These are phyloP conservation scores for Xylaria sp. DNA, from an alignment of 2,329 filamentous ascomycete species.

Conservation along the genomic window DNA sequence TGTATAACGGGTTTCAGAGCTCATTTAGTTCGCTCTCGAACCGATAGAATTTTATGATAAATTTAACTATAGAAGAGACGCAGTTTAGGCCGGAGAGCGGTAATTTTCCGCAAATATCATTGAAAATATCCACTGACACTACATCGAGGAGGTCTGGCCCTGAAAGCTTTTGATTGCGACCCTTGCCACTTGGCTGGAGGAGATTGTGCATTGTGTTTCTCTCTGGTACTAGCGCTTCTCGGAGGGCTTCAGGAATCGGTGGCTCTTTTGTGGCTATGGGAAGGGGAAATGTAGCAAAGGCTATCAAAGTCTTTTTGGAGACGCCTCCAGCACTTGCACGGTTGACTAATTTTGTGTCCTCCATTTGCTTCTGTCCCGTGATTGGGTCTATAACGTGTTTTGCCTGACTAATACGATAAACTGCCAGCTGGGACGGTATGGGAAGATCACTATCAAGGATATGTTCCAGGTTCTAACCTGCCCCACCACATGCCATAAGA, in stretches of 20 bases:
- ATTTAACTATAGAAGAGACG: slow-evolving; percentile 33
- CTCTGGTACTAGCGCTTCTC: slow-evolving; percentile 1
- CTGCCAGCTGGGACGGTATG: slow-evolving; percentile 34
- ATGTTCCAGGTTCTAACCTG: slow-evolving; percentile 44
- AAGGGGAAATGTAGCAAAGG: background rate
- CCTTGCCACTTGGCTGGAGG: background rate
- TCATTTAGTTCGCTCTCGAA: slow-evolving; percentile 40
- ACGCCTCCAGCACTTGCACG: slow-evolving; percentile 31
- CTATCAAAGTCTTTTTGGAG: slow-evolving; percentile 25
- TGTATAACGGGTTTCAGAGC: slow-evolving; percentile 38
- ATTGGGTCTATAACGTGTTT: slow-evolving; percentile 35
- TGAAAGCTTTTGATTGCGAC: slow-evolving; percentile 26
- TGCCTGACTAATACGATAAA: slow-evolving; percentile 39
- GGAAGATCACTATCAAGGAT: slow-evolving; percentile 44
- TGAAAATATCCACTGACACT: slow-evolving; percentile 37
- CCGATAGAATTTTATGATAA: slow-evolving; percentile 35
- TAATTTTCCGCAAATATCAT: slow-evolving; percentile 38
- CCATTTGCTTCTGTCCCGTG: slow-evolving; percentile 37
- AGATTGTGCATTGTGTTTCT: slow-evolving; percentile 11
- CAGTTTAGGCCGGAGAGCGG: slow-evolving; percentile 45
- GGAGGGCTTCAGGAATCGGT: slow-evolving; percentile 4
- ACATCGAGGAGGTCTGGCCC: slow-evolving; percentile 15
- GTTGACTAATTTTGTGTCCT: slow-evolving; percentile 40
- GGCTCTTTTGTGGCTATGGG: background rate
- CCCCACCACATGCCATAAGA: slow-evolving; percentile 40